These are phyloP conservation scores for Pestalotiopsis fici DNA, from an alignment of 2,329 filamentous ascomycete species.

Conservation along the genomic window DNA sequence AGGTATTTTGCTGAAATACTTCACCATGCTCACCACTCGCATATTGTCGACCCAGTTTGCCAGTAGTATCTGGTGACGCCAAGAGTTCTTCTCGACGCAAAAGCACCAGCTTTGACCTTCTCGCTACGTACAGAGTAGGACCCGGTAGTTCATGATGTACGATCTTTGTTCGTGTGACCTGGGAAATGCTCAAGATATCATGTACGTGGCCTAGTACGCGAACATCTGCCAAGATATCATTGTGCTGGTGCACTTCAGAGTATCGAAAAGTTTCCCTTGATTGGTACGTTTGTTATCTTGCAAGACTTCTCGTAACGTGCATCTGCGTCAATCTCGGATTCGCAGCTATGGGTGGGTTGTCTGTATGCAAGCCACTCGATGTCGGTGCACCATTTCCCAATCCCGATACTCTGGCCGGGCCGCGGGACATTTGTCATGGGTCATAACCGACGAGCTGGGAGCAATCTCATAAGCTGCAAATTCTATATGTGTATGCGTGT, in stretches of 20 bases:
- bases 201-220: not conserved
- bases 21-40: not conserved
- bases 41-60: not conserved
- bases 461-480: not conserved
- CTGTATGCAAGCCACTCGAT: not conserved
- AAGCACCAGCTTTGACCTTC: not conserved
- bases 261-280: not conserved
- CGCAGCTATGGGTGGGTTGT: not conserved
- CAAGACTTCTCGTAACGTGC: not conserved
- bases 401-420: not conserved
- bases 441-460: not conserved
- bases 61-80: not conserved
- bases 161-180: not conserved
- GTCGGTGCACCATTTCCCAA: not conserved
- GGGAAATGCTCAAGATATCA: not conserved
- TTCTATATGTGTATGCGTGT: too few species aligned
- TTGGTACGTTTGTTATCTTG: not conserved
- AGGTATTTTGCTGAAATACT: not conserved
- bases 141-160: not conserved
- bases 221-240: not conserved
- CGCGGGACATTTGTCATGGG: not conserved
- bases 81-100: not conserved
- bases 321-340: not conserved
- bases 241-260: not conserved
- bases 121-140: not conserved